Evolutionary conservation across 1,284 basidiomycete genomes (phyloP), one percentile per base, ranked within the genome.

Genomic region (Inonotus obliquus): DNA sequence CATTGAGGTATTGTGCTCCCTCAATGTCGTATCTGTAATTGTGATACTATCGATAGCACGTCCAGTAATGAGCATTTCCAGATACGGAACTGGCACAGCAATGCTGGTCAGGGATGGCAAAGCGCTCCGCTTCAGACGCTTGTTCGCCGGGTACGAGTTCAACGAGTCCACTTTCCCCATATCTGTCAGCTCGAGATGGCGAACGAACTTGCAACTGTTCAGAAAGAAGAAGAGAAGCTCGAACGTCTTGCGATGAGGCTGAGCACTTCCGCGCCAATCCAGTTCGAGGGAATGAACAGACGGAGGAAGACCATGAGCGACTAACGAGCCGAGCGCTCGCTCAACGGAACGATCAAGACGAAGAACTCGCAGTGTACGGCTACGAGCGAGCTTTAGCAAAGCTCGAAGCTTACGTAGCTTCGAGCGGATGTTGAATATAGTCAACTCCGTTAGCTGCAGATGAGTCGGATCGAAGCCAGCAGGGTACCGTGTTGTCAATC

Each of bases 141-240:
- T 53, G 25, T 47, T 27, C 25, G 41, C 13, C 37, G 62, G 58
- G 45, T 54, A 54, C 10, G 56, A 35, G 21, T 49, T 37, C 27
- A 63, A 38, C 27, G 51, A 54, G 27, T 60, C 54, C 23, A 63
- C 29, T 39, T 60, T 60, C 13, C 62, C 62, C 58, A 63, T 63
- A 38, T 63, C 62, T 14, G 59, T 54, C 35, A 63, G 37, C 39
- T 63, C 59, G 37, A 63, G 53, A 13, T 61, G 59, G 10, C 37
- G 53, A 37, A 63, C 48, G 23, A 25, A 29, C 14, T n/a, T 56
- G 27, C 58, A 61, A 11, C 39, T 60, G 25, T 57, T 57, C 35
- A 63, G 29, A 23, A 63, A 60, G 27, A 37, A 39, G 32, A 63
- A 61, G 4, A 63, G 62, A 5, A 38, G n/a, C 38, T 54, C 55